These are phyloP conservation scores for Harrya chromipes DNA, from an alignment of 768 basidiomycete genomes.

Conservation along the genomic window DNA sequence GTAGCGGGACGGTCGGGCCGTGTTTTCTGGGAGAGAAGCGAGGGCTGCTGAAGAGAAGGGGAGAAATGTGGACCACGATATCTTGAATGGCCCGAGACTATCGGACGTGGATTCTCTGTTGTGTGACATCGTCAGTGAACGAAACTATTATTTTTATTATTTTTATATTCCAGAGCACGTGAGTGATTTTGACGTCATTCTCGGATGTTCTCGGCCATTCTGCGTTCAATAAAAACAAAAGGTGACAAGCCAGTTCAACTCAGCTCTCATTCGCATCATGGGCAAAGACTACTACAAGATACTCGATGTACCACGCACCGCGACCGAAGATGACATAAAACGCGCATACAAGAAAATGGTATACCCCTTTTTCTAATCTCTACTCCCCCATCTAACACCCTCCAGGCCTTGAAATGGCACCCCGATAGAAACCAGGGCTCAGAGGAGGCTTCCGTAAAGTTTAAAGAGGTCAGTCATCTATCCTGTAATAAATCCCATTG, in stretches of 20 bases:
- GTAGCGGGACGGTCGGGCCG: constrained; percentile 44
- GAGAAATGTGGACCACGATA: constrained; percentile 62
- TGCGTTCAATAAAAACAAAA: background rate
- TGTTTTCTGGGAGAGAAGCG: constrained; percentile 43
- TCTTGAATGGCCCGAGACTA: constrained; percentile 36
- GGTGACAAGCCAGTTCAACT: background rate
- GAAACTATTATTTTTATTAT: background rate
- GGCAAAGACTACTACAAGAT: constrained; percentile 88
- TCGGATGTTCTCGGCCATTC: constrained; percentile 36
- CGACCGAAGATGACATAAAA: constrained; percentile 85
- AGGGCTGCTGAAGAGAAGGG: constrained; percentile 72
- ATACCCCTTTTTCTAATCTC: constrained; percentile 16
- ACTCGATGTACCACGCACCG: constrained; percentile 70
- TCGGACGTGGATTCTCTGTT: constrained; percentile 11
- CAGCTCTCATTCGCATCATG: constrained; percentile 38
- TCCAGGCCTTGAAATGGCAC: constrained; percentile 91
- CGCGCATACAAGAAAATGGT: constrained; percentile 95
- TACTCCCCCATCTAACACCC: constrained; percentile 1
- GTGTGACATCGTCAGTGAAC: constrained; percentile 12
- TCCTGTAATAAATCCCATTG: too few species aligned
- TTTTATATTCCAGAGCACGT: constrained; percentile 1
- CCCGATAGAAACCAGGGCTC: constrained; percentile 88
- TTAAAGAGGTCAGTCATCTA: constrained; percentile 70
- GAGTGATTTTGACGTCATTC: constrained; percentile 28
- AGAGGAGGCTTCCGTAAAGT: constrained; percentile 83